phyloP scores from a whole-genome alignment of 352 stramenopile genomes.

The Albugo laibachii region DNA sequence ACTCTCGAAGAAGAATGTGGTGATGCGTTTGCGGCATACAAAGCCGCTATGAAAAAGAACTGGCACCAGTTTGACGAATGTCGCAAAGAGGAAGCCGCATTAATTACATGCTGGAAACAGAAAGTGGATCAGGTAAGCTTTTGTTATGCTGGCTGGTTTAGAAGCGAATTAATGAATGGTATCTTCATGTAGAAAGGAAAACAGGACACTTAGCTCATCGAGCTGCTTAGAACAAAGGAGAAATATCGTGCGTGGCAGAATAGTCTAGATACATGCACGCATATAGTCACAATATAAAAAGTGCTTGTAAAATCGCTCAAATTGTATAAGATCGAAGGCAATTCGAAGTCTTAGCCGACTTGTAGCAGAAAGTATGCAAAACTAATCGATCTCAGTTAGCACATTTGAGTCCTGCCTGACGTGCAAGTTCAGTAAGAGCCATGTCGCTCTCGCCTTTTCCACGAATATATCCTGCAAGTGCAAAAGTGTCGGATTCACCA shows the following conservation, averaged over 20 bases:
- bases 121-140: no score
- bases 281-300: no score
- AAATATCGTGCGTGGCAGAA: no score
- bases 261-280: no score
- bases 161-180: no score
- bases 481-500: constrained; percentile 89
- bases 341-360: no score
- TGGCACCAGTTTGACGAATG: constrained; percentile 72
- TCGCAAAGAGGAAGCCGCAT: constrained; percentile 67
- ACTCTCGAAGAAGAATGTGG: constrained; percentile 66
- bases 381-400: not conserved
- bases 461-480: constrained; percentile 93
- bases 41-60: constrained; percentile 77
- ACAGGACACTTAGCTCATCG: no score
- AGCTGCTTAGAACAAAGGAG: no score
- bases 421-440: constrained; percentile 74
- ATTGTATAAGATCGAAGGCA: no score
- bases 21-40: constrained; percentile 74
- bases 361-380: not conserved
- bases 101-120: constrained; percentile 62
- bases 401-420: constrained; percentile 63
- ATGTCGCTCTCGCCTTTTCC: constrained; percentile 90
- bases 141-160: no score
- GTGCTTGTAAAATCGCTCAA: no score
- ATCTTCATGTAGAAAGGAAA: no score